Evolutionary conservation across 108 stramenopile species (phyloP).

Genomic region (Cafeteria roenbergensis): DNA sequence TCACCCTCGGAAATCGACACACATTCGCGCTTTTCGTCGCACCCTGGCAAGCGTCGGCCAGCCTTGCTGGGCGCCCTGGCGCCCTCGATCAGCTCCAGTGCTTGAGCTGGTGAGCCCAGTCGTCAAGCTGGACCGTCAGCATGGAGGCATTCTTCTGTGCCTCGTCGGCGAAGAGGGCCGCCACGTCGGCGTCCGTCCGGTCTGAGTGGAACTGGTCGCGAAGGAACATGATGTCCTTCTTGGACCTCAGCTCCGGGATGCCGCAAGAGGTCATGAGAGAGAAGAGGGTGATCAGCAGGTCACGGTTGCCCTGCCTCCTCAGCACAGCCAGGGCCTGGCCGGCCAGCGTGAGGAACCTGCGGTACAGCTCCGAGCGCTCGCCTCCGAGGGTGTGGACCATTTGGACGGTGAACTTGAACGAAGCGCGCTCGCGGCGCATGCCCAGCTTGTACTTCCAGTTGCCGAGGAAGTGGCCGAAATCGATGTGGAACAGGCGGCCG

Average conservation of each 20-base stretch:
- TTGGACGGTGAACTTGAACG: slow-evolving; percentile 33
- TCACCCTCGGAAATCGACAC: too few species aligned
- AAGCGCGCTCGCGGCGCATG: slow-evolving; percentile 28
- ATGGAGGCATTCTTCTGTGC: background rate
- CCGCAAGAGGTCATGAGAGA: slow-evolving; percentile 23
- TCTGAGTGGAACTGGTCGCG: background rate
- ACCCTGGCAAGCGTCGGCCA: too few species aligned
- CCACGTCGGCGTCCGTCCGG: background rate
- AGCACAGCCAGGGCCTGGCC: slow-evolving; percentile 25
- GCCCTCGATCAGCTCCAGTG: background rate
- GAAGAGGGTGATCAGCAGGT: slow-evolving; percentile 24
- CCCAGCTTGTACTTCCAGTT: slow-evolving; percentile 42
- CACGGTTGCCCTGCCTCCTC: slow-evolving; percentile 12
- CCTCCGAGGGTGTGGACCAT: slow-evolving; percentile 26
- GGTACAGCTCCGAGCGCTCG: background rate
- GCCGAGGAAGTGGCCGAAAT: slow-evolving; percentile 39
- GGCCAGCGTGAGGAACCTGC: slow-evolving; percentile 11
- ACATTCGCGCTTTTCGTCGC: too few species aligned
- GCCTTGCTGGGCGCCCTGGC: too few species aligned
- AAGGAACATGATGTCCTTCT: slow-evolving; percentile 23
- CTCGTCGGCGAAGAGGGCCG: background rate
- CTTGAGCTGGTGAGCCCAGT: too few species aligned
- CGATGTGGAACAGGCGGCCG: slow-evolving; percentile 38
- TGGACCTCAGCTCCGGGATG: slow-evolving; percentile 26
- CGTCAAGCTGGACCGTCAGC: too few species aligned